A percentile compares a stretch with the other conserved stretches of the same genome.
Evolutionary conservation across 345 rosid genomes (phyloP).

Genomic region (Kernera saxatilis): DNA sequence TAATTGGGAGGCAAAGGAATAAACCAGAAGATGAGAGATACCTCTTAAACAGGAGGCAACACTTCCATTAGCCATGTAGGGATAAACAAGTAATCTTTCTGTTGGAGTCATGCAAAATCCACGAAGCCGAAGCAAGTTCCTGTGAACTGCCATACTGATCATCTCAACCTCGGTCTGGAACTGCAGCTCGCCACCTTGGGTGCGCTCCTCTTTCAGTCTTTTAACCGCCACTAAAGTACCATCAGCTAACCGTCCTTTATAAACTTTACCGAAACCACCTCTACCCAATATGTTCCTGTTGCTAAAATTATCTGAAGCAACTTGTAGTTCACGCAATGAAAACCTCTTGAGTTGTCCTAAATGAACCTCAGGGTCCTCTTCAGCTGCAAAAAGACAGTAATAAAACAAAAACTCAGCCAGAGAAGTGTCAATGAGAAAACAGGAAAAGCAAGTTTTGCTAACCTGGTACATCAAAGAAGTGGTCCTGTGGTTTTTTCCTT

Average conservation of each 20-base stretch:
- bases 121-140: conserved; percentile 81
- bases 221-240: conserved; percentile 84
- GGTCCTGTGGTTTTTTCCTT: conserved; percentile 71
- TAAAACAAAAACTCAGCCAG: neutral
- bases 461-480: conserved; percentile 97
- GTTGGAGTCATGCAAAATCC: conserved; percentile 81
- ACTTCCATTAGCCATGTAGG: conserved; percentile 95
- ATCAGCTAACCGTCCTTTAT: conserved; percentile 81
- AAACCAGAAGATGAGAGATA: conserved; percentile 22
- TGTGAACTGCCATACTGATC: conserved; percentile 96
- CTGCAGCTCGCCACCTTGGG: conserved; percentile 76
- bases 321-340: conserved; percentile 81
- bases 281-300: conserved; percentile 83
- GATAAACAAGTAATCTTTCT: conserved; percentile 90
- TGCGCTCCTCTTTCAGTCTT: conserved; percentile 85
- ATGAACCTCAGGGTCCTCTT: conserved; percentile 91
- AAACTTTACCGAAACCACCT: conserved; percentile 92
- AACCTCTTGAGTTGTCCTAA: conserved; percentile 88
- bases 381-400: conserved; percentile 51
- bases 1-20: neutral
- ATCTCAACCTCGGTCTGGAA: conserved; percentile 96
- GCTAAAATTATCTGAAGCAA: conserved; percentile 82
- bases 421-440: neutral
- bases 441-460: conserved; percentile 23
- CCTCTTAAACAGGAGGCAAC: conserved; percentile 97